These are phyloP conservation scores for Proteromonas lacertae DNA, from an alignment of 352 stramenopile species.

Conservation along the genomic window DNA sequence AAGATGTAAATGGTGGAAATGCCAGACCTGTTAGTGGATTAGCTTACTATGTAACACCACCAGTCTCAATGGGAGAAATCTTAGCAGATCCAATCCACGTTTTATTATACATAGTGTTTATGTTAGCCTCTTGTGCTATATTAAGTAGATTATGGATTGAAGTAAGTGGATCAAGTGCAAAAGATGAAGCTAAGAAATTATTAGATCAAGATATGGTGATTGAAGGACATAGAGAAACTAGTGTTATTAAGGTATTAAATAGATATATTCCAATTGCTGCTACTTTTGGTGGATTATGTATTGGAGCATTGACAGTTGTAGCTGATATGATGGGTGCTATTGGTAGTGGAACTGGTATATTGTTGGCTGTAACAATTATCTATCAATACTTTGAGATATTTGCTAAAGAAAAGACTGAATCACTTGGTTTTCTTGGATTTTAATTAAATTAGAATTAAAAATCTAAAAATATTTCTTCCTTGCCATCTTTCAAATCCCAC, in stretches of 20 bases:
- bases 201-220: conserved; percentile 91
- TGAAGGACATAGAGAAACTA: conserved; percentile 77
- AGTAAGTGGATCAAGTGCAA: conserved; percentile 73
- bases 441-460: too few relatives aligned
- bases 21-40: conserved; percentile 40
- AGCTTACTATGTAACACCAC: conserved; percentile 62
- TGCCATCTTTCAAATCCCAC: too few relatives aligned
- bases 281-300: conserved; percentile 96
- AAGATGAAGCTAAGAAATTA: conserved; percentile 86
- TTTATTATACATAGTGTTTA: conserved; percentile 93
- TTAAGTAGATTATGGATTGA: conserved; percentile 99
- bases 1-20: conserved; percentile 17
- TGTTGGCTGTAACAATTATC: conserved; percentile 96
- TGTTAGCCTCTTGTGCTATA: conserved; percentile 81
- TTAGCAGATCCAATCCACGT: conserved; percentile 90
- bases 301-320: conserved; percentile 86
- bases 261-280: conserved; percentile 93
- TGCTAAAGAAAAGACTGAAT: conserved; percentile 18
- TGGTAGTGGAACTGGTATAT: conserved; percentile 86
- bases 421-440: neutral
- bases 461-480: too few relatives aligned
- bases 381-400: conserved; percentile 97
- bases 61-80: conserved; percentile 67
- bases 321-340: conserved; percentile 91
- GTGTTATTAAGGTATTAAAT: conserved; percentile 82